Base-by-base conservation (phyloP, 148 eudicot genomes). In the Rhododendron vialii region DNA sequence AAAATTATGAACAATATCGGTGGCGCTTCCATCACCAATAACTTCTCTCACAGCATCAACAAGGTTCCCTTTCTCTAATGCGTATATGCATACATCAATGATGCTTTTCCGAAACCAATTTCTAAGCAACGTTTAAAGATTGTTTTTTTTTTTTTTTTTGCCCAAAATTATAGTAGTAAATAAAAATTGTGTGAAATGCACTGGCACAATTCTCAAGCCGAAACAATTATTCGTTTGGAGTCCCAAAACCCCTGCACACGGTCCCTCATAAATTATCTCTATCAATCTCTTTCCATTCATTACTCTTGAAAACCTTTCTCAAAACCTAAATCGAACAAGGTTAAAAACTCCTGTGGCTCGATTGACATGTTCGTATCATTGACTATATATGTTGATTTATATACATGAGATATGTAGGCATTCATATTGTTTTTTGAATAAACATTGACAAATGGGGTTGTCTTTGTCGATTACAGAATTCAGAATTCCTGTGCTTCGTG, bases 1-100 rank as follows among this genome's bases (percentile, higher is more conserved):
- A 91, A 87, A 89, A 87, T 95, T 81, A 90, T 95, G 95, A 93
- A 95, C 85, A 87, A 89, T 83, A 90, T 95, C 85, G 98, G 98
- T 11, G 86, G 17, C 12, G 78, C 89, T 55, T 80, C 86, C 28
- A 20, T 26, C 28, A 2, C 84, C 11, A 82, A 76, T 76, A 18
- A 77, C 33, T 93, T 94, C 74, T 81, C 91, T 41, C 81, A n/a
- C 4, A 85, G 57, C 50, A 90, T 96, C 85, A 95, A 92, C 82
- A 81, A 92, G 94, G 99, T 96, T 76, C 69, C 26, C 38, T 22
- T 28, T 67, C 53, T 65, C 26, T 65, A 57, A 59, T 59, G 65
- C 63, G 8, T 41, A 41, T 6, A 5, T 41, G 45, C 45, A 41
- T 41, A 41, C 45, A 41, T 38, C 8, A 41, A 41, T 5, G 45